Evolutionary conservation across 345 rosid species (phyloP).

Genomic region (Eucalyptus tenuipes): DNA sequence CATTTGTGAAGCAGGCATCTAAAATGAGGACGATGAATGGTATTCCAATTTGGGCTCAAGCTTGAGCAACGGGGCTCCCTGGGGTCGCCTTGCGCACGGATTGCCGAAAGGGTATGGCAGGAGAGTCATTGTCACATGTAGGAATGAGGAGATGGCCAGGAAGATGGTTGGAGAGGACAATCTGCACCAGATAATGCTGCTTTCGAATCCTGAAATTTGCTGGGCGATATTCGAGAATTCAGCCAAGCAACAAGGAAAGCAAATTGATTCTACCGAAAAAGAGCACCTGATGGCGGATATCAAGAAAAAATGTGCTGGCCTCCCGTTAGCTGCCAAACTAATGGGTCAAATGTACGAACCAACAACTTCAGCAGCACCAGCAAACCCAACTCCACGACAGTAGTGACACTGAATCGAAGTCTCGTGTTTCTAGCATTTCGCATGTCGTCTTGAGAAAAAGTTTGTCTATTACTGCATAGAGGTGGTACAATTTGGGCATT

Average conservation of each 20-base stretch:
- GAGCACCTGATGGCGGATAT: constrained; percentile 9
- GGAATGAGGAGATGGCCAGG: constrained; percentile 14
- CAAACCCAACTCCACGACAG: background rate
- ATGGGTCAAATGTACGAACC: constrained; percentile 7
- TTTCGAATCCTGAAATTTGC: constrained; percentile 5
- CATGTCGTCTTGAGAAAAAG: background rate
- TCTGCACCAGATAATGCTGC: constrained; percentile 14
- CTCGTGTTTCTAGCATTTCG: background rate
- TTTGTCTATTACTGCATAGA: background rate
- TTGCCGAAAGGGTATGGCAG: constrained; percentile 48
- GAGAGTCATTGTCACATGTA: constrained; percentile 31
- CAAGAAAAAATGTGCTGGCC: constrained; percentile 24
- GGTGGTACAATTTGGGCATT: background rate
- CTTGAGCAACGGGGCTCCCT: background rate
- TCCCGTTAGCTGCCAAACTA: constrained; percentile 25
- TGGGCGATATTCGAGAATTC: constrained; percentile 21
- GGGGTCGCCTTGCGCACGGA: constrained; percentile 20
- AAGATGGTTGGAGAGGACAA: constrained; percentile 30
- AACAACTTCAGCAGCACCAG: background rate
- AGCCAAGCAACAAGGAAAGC: background rate
- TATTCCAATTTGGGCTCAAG: background rate
- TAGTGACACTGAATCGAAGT: background rate
- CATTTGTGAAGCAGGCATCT: background rate
- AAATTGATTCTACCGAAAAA: background rate
- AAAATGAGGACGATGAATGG: constrained; percentile 4